Percentiles rank a stretch among this genome's conserved stretches.
Evolutionary conservation across 2,329 filamentous ascomycete genomes (phyloP).

Genomic region (Arthrocladium fulminans): DNA sequence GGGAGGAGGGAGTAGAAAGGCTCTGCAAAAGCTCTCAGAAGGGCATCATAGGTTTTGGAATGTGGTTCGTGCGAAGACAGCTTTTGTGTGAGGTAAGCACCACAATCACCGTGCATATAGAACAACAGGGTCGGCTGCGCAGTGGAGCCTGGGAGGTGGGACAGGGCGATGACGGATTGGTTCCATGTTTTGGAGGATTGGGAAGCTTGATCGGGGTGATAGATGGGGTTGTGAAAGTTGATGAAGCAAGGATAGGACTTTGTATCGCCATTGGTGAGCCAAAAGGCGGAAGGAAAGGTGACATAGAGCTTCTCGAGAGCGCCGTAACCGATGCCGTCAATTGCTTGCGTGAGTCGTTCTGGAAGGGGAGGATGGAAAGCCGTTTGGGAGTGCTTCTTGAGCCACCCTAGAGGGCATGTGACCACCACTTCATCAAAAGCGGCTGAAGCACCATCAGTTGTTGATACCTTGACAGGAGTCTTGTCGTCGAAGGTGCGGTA

Average conservation of each 20-base stretch:
- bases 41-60: constrained; percentile 42
- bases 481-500: constrained; percentile 22
- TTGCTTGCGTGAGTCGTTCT: constrained; percentile 34
- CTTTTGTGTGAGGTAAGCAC: constrained; percentile 27
- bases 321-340: constrained; percentile 41
- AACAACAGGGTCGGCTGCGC: constrained; percentile 78
- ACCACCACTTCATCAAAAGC: constrained; percentile 45
- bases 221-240: constrained; percentile 65
- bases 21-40: constrained; percentile 58
- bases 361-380: constrained; percentile 41
- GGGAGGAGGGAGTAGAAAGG: constrained; percentile 73
- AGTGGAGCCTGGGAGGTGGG: constrained; percentile 49
- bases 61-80: constrained; percentile 30
- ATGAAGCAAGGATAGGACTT: constrained; percentile 56
- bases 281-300: constrained; percentile 68
- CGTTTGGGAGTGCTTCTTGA: constrained; percentile 38
- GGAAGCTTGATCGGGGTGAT: constrained; percentile 46
- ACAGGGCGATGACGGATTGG: constrained; percentile 69
- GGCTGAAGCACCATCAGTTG: constrained; percentile 28
- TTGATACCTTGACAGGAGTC: constrained; percentile 39
- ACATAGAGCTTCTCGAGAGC: constrained; percentile 46
- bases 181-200: constrained; percentile 48
- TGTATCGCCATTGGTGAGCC: constrained; percentile 39
- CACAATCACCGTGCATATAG: constrained; percentile 45
- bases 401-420: constrained; percentile 46